Conservation (phyloP, 305 asterid genomes). For the Fraxinus ornus region DNA sequence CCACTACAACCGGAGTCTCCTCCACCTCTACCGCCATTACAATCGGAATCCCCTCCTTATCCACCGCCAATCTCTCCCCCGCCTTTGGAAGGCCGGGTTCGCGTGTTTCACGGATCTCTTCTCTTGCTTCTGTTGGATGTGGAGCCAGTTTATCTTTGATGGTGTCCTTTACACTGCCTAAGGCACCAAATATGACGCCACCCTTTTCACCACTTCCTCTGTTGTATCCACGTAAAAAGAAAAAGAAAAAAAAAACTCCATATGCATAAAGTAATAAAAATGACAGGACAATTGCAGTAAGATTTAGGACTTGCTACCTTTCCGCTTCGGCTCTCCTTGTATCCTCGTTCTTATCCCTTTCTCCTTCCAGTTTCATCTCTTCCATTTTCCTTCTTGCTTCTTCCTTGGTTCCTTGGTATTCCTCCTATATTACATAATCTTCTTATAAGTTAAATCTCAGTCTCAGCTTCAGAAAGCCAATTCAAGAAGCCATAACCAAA, state of each 20-base stretch:
- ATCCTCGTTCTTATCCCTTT: constrained; percentile 15
- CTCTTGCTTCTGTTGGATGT: constrained; percentile 1
- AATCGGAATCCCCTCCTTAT: constrained; percentile 34
- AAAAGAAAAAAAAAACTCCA: neutral
- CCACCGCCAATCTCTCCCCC: constrained; percentile 27
- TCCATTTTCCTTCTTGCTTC: constrained; percentile 52
- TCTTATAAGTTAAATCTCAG: neutral
- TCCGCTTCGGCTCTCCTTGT: neutral
- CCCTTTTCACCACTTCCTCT: constrained; percentile 17
- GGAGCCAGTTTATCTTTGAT: constrained; percentile 41
- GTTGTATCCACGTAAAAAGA: neutral
- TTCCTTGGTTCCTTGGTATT: constrained; percentile 39
- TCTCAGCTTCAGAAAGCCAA: neutral
- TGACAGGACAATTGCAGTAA: neutral
- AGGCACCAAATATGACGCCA: constrained; percentile 32
- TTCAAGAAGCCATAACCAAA: neutral
- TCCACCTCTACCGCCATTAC: constrained; percentile 32
- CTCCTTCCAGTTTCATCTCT: constrained; percentile 43
- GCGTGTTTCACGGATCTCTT: neutral
- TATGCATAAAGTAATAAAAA: neutral
- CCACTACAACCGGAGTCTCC: constrained; percentile 26
- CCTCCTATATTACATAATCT: constrained; percentile 27
- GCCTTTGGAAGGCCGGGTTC: constrained; percentile 23
- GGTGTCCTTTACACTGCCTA: constrained; percentile 35
- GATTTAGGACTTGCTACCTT: neutral